A percentile compares a stretch with the other conserved stretches of the same genome.
These are phyloP conservation scores for Excoecaria cochinchinensis DNA, from an alignment of 345 rosid species.

Conservation along the genomic window DNA sequence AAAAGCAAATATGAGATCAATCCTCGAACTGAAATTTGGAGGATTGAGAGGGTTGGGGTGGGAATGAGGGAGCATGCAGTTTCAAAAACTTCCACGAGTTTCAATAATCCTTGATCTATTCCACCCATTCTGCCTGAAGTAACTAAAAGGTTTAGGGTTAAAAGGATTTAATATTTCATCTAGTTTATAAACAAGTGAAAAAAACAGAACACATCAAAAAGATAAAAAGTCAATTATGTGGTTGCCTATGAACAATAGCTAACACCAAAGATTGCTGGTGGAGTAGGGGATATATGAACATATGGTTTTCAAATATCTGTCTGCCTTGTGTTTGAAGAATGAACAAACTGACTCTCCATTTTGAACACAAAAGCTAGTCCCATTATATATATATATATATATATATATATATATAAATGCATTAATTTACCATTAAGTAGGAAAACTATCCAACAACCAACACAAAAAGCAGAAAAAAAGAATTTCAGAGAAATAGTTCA, in stretches of 20 bases:
- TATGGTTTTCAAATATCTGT: not conserved
- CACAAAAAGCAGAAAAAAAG: not conserved
- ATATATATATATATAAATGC: too few species aligned
- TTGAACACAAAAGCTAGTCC: not conserved
- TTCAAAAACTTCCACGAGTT: not conserved
- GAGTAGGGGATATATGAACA: not conserved
- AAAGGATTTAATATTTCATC: not conserved
- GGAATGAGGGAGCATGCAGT: not conserved
- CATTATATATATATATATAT: too few species aligned
- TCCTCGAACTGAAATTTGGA: not conserved
- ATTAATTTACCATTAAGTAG: too few species aligned
- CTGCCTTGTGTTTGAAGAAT: too few species aligned
- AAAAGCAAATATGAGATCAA: not conserved
- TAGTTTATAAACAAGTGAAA: not conserved
- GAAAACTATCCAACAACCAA: not conserved
- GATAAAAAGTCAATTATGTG: not conserved
- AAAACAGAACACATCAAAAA: not conserved
- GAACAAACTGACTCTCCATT: too few species aligned
- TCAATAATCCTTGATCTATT: not conserved
- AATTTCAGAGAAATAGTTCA: not conserved
- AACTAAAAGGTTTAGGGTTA: not conserved
- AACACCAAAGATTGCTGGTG: not conserved
- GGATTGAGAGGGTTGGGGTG: not conserved
- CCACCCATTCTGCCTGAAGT: not conserved
- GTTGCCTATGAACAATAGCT: not conserved